phyloP scores from a whole-genome alignment of 1,139 yeast species.

The Yamadazyma triangularis region DNA sequence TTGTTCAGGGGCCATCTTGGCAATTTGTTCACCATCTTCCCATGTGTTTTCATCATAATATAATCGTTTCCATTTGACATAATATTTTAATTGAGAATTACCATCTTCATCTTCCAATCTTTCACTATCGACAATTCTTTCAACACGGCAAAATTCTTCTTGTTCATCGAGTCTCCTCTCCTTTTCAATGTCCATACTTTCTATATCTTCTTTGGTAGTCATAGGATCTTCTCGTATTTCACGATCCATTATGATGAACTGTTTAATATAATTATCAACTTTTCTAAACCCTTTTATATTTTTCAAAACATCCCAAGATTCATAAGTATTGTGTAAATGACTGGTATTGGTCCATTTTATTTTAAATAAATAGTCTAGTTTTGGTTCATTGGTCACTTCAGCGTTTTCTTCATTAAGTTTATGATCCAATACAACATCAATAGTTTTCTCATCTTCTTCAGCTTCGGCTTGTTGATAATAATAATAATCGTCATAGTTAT shows the following conservation, averaged over 20 bases:
- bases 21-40: slow-evolving; percentile 91
- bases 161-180: slow-evolving; percentile 82
- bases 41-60: slow-evolving; percentile 96
- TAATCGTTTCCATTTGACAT: slow-evolving; percentile 89
- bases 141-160: slow-evolving; percentile 80
- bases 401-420: slow-evolving; percentile 34
- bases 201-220: slow-evolving; percentile 86
- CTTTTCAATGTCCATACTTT: slow-evolving; percentile 85
- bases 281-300: slow-evolving; percentile 71
- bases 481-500: slow-evolving; percentile 31
- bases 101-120: slow-evolving; percentile 66
- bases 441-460: slow-evolving; percentile 38
- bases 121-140: slow-evolving; percentile 84
- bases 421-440: slow-evolving; percentile 55
- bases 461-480: slow-evolving; percentile 32
- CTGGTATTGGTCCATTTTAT: slow-evolving; percentile 88
- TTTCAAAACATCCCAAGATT: slow-evolving; percentile 56
- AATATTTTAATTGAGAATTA: slow-evolving; percentile 66
- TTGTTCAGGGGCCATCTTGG: slow-evolving; percentile 75
- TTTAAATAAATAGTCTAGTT: slow-evolving; percentile 55
- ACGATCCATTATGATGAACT: slow-evolving; percentile 65
- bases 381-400: slow-evolving; percentile 48
- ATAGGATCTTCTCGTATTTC: slow-evolving; percentile 73
- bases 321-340: slow-evolving; percentile 96
- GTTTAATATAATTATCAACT: slow-evolving; percentile 86